These are phyloP conservation scores for Gossypium stocksii DNA, from an alignment of 345 rosid genomes.

Conservation along the genomic window DNA sequence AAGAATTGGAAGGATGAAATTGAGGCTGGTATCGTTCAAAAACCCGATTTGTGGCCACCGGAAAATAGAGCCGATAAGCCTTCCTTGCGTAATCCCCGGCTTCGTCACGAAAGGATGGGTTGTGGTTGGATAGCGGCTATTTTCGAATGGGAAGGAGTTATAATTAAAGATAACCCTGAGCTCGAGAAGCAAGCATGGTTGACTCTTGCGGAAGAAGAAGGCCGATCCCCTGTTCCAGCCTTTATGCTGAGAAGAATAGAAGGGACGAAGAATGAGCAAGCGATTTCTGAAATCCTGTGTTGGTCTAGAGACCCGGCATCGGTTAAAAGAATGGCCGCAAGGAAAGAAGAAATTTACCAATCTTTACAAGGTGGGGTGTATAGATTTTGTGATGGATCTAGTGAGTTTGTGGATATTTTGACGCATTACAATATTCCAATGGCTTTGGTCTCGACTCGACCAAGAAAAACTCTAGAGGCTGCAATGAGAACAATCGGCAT, in stretches of 20 bases:
- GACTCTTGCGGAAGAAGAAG: conserved; percentile 83
- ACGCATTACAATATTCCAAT: conserved; percentile 84
- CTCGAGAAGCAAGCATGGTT: conserved; percentile 84
- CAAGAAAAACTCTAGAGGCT: conserved; percentile 61
- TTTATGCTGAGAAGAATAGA: conserved; percentile 65
- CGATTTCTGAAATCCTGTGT: conserved; percentile 88
- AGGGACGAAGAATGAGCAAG: conserved; percentile 97
- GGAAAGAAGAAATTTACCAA: conserved; percentile 80
- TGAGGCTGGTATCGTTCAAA: conserved; percentile 44
- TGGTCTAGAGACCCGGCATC: conserved; percentile 89
- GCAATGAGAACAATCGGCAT: conserved; percentile 69
- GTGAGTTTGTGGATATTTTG: conserved; percentile 81
- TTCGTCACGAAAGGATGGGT: conserved; percentile 94
- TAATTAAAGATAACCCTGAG: conserved; percentile 75
- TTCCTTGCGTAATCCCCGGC: conserved; percentile 75
- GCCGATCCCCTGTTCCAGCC: conserved; percentile 73
- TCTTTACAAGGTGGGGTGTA: conserved; percentile 79
- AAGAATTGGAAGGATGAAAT: conserved; percentile 39
- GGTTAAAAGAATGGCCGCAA: conserved; percentile 66
- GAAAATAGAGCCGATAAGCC: conserved; percentile 83
- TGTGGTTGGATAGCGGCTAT: conserved; percentile 98
- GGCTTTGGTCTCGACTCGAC: conserved; percentile 92
- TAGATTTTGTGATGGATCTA: conserved; percentile 65
- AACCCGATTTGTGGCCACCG: conserved; percentile 77
- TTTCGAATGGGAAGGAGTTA: conserved; percentile 95